phyloP scores from a whole-genome alignment of 140 eudicot species.

The Oenanthe javanica region DNA sequence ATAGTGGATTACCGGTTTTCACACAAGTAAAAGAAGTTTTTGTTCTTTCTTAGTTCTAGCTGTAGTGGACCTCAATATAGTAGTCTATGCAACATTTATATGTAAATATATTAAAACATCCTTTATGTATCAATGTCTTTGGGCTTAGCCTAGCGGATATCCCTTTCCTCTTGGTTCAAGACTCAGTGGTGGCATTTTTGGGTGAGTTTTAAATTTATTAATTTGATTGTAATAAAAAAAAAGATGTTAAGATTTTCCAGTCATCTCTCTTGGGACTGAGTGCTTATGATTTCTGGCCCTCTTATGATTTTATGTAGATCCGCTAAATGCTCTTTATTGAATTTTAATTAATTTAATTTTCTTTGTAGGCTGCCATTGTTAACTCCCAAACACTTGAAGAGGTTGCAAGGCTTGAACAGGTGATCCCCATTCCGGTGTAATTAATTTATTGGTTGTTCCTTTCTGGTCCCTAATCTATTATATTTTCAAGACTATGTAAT shows the following conservation, averaged over 20 bases:
- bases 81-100: background rate
- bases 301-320: background rate
- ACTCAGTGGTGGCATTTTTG: background rate
- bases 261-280: background rate
- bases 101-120: background rate
- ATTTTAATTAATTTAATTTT: background rate
- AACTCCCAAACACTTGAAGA: slow-evolving; percentile 98
- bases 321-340: background rate
- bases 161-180: background rate
- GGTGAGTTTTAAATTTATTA: background rate
- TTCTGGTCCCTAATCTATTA: background rate
- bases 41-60: background rate
- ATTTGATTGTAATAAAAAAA: background rate
- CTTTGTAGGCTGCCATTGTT: slow-evolving; percentile 91
- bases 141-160: background rate
- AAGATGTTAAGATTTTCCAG: background rate
- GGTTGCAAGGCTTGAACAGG: slow-evolving; percentile 98
- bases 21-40: background rate
- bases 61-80: background rate
- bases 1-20: background rate
- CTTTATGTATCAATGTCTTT: background rate
- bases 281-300: background rate
- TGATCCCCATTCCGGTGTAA: slow-evolving; percentile 13
- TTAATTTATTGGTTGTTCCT: background rate
- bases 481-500: background rate